Percentiles rank a stretch among this genome's conserved stretches.
Evolutionary conservation across 2,329 filamentous ascomycete genomes (phyloP).

Genomic region (Colletotrichum sp.): DNA sequence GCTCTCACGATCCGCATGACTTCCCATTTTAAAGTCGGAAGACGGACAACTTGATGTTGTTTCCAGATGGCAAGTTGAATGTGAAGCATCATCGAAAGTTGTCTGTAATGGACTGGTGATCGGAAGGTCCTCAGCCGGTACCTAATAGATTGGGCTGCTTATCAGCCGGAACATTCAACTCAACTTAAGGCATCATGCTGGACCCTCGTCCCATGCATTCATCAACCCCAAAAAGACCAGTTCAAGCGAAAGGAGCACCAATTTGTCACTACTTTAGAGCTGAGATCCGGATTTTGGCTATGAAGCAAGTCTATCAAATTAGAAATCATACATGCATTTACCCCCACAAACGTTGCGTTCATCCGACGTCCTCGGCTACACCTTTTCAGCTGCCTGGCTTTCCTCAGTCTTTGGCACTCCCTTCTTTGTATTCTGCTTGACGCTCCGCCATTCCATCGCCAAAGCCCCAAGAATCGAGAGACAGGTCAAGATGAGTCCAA

Average conservation of each 20-base stretch:
- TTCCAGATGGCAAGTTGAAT: not conserved
- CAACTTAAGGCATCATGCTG: not conserved
- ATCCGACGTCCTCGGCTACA: not conserved
- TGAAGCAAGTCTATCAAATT: not conserved
- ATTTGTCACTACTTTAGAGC: not conserved
- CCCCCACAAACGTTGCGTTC: not conserved
- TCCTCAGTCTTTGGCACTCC: not conserved
- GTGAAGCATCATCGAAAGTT: not conserved
- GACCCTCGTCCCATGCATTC: not conserved
- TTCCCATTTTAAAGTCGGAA: not conserved
- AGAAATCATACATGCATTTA: not conserved
- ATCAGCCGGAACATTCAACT: not conserved
- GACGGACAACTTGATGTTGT: not conserved
- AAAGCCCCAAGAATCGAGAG: slow-evolving; percentile 54
- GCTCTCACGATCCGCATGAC: not conserved
- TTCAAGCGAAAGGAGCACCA: not conserved
- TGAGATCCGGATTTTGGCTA: not conserved
- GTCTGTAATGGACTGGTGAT: not conserved
- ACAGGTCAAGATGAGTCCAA: slow-evolving; percentile 53
- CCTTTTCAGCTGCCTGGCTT: not conserved
- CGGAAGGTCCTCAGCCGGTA: not conserved
- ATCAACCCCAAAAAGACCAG: not conserved
- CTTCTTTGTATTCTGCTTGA: slow-evolving; percentile 12
- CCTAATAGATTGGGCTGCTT: not conserved
- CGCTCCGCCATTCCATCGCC: slow-evolving; percentile 59